Base-by-base conservation (phyloP, 2,329 filamentous ascomycete species). In the Fonsecaea erecta region DNA sequence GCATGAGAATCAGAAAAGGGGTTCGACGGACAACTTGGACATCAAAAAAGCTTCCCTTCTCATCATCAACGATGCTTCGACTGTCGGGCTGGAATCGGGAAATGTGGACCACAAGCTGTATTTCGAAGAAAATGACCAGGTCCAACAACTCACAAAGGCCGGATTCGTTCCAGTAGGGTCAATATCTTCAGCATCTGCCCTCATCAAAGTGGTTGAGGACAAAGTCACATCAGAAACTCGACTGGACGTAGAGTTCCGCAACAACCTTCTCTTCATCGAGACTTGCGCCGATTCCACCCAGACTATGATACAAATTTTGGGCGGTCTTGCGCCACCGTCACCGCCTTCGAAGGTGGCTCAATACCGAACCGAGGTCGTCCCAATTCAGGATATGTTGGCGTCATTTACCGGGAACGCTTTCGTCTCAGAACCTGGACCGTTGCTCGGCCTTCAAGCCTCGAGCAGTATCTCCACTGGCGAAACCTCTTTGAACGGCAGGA, bases 221-320 rank as follows among this genome's bases (percentile, higher is more conserved):
- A 81, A 82, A 1, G 80, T 81, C 1, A 84, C 88, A 37, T 85
- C 83, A 0, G 83, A 87, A 32, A 90, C 88, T 68, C 85, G 87
- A 46, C 77, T 97, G 14, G 89, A 95, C 70, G 83, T 97, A 1
- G 91, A 96, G 68, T 80, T 98, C 53, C 87, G 87, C 66, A 93
- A 97, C 73, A 90, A 96, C 69, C 83, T 99, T 1, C 83, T 99
- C 60, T 89, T 99, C 35, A 80, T 99, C 6, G 95, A 99, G 77
- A 96, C 93, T 0, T 99, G 96, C 73, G 95, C 95, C 32, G 95
- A 99, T 77, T 99, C 95, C 1, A 98, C 93, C 0, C 93, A 97
- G 75, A 99, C 95, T 0, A 83, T 99, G 14, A 89, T 97, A 59
- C 84, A 86, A 1, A 84, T 96, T 48, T 79, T 93, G 16, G 92